phyloP scores from a whole-genome alignment of 202 grass and related monocot genomes.

The Alloteropsis angusta region DNA sequence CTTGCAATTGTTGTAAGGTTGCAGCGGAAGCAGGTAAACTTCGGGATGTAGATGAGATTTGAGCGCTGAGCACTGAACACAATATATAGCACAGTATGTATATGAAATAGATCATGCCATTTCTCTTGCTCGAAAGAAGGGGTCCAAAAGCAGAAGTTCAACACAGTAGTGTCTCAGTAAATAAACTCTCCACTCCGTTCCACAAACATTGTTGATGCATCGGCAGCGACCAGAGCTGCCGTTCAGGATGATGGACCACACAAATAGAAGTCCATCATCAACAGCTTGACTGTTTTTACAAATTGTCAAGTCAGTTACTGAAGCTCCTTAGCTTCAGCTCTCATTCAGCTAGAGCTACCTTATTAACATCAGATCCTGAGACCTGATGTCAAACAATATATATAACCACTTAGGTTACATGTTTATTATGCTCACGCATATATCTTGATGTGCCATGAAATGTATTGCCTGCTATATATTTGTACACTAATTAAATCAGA shows the following conservation, averaged over 20 bases:
- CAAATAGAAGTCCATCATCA: constrained; percentile 46
- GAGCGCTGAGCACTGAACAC: not conserved
- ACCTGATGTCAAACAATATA: constrained; percentile 40
- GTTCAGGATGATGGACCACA: constrained; percentile 36
- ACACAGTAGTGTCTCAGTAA: not conserved
- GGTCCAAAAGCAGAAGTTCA: not conserved
- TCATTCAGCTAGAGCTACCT: constrained; percentile 60
- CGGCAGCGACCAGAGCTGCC: constrained; percentile 42
- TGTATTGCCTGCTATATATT: constrained; percentile 32
- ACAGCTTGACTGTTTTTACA: constrained; percentile 48
- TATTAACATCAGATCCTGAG: constrained; percentile 35
- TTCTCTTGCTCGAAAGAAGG: not conserved
- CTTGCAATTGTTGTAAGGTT: not conserved
- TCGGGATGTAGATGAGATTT: constrained; percentile 14
- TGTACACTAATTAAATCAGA: constrained; percentile 44
- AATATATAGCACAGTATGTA: not conserved
- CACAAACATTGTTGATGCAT: constrained; percentile 31
- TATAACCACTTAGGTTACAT: constrained; percentile 54
- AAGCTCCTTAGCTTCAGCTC: constrained; percentile 49
- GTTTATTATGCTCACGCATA: constrained; percentile 39
- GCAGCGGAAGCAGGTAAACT: constrained; percentile 12
- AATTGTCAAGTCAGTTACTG: constrained; percentile 59
- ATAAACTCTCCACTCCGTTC: constrained; percentile 31
- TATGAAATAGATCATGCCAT: not conserved
- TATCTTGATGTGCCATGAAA: constrained; percentile 27